Base-by-base conservation (phyloP, 2,329 filamentous ascomycete species). In the Neofusicoccum ribis region DNA sequence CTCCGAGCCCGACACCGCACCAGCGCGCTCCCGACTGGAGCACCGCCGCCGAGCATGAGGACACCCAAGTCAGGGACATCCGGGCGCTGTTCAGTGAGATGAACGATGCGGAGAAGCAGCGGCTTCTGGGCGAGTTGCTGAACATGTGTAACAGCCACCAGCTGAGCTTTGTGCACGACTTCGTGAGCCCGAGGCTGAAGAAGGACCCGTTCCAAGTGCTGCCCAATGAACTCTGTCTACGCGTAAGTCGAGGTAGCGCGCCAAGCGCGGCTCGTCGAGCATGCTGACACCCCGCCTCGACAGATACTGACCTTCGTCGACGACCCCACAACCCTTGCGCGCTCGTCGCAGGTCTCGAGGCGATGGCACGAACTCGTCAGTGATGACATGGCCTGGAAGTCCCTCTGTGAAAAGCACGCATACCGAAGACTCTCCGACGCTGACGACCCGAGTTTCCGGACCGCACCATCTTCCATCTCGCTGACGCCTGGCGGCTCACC, bases 381-480 rank as follows among this genome's bases (percentile, higher is more conserved):
- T 74, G 95, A 99, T 77, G 95, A 99, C 77, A 93, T 97, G 80
- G 96, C 95, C 0, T 99, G 95, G 95, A 97, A 97, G 81, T 92
- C 95, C 67, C 85, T 99, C 20, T 98, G 94, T 76, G 92, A 96
- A 69, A 97, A 97, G 79, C 94, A 97, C 77, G 93, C 95, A 67
- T 99, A 97, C 77, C 88, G 86, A 56, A 78, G 83, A 60, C 75
- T 85, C 59, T 83, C 84, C 65, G 70, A 74, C 46, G 69, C 71
- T 41, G 68, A 84, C 66, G 69, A 73, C 37, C 68, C 72, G 34
- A 68, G 52, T 11, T 58, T 43, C 23, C 54, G 46, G 8, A 36
- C 63, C 2, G 31, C 52, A 7, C 44, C 44, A 23, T 54, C 47
- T 14, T 37, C 43, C 5, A 46, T 14, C 41, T 65, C 43, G 60